Conservation (phyloP, 208 protist species). For the Trypanosoma melophagium region DNA sequence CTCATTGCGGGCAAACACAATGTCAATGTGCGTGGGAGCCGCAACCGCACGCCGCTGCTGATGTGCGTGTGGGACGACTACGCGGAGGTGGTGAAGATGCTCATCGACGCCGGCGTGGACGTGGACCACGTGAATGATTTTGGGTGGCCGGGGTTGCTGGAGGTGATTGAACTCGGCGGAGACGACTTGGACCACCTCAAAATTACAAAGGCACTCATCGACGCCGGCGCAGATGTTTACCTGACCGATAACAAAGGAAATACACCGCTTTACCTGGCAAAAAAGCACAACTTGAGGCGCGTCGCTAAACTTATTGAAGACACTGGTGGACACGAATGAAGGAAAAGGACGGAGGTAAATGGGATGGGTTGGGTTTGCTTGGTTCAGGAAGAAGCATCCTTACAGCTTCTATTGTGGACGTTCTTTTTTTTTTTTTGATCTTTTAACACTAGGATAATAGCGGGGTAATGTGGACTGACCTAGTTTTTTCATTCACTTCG, state of each 20-base stretch:
- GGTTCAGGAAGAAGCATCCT: background rate
- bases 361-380: background rate
- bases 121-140: constrained; percentile 52
- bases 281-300: constrained; percentile 41
- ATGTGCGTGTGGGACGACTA: constrained; percentile 55
- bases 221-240: constrained; percentile 44
- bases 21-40: constrained; percentile 39
- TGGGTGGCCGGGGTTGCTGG: constrained; percentile 41
- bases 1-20: constrained; percentile 34
- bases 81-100: constrained; percentile 41
- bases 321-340: constrained; percentile 39
- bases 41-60: constrained; percentile 50
- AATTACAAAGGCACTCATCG: constrained; percentile 56
- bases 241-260: constrained; percentile 36
- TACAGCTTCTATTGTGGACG: too few relatives aligned
- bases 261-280: constrained; percentile 52
- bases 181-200: constrained; percentile 61
- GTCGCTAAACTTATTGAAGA: constrained; percentile 46
- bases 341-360: background rate
- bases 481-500: too few relatives aligned
- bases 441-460: too few relatives aligned
- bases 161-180: constrained; percentile 49
- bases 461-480: too few relatives aligned
- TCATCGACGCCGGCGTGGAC: constrained; percentile 35
- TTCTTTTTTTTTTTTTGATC: too few relatives aligned